Base-by-base conservation (phyloP, 345 rosid genomes). In the Clausena lansium region DNA sequence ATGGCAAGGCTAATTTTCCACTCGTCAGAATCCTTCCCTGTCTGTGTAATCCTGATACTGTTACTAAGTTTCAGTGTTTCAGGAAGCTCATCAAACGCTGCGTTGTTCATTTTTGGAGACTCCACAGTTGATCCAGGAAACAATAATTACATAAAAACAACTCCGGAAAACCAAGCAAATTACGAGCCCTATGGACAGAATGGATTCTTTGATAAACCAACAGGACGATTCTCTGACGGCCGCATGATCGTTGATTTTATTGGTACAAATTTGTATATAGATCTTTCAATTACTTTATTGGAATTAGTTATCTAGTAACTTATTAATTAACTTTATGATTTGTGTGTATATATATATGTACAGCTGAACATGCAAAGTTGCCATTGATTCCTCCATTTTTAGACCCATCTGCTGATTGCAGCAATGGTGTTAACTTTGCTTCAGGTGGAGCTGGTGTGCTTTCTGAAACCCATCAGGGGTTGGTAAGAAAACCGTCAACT, bases 381-480 rank as follows among this genome's bases (percentile, higher is more conserved):
- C 88, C 92, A 11, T n/a, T 84, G 27, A 83, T 89, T 78, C 90
- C 92, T 9, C 81, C 90, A 4, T 87, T 74, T 76, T 13, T 80
- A 20, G 85, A 86, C 67, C 87, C 87, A 0, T 81, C 87, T 41
- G 83, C 79, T 24, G 89, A 87, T 58, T 81, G 41, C 30, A 57
- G 61, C 19, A 35, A 41, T 28, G 90, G 89, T 54, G 88, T 70
- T 6, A 87, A 87, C 82, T 87, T 89, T 73, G 89, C 90, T 24
- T 89, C 92, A 0, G 90, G 88, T 14, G 89, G 90, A 8, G 90
- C 77, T 9, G 92, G 90, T 14, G 77, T 89, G 65, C 90, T 89
- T 19, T 77, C 86, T n/a, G 86, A 85, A 58, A 87, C 88, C 75
- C 79, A 87, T 73, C 86, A 75, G 54, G 92, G 88, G 5, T 2